A percentile compares a stretch with the other conserved stretches of the same genome.
These are phyloP conservation scores for Eleusine coracana DNA, from an alignment of 176 grass and related monocot species.

Conservation along the genomic window DNA sequence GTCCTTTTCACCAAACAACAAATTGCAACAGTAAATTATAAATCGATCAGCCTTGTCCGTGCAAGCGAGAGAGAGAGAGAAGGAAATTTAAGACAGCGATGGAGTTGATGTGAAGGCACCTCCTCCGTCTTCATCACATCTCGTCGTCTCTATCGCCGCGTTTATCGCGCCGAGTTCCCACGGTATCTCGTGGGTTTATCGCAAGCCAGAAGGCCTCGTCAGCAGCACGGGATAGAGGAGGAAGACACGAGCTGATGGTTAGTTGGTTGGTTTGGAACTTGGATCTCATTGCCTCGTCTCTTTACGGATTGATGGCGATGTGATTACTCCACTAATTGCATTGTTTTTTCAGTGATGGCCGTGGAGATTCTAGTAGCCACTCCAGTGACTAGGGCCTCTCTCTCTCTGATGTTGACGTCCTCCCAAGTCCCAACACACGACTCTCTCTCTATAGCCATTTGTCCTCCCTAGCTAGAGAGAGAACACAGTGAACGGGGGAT, in stretches of 20 bases:
- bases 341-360: background rate
- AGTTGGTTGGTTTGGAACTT: background rate
- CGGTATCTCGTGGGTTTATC: background rate
- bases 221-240: too few species aligned
- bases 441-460: background rate
- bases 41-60: background rate
- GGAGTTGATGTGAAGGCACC: constrained; percentile 27
- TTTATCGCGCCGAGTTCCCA: background rate
- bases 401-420: constrained; percentile 16
- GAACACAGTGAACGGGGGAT: background rate
- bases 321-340: constrained; percentile 19
- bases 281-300: constrained; percentile 2
- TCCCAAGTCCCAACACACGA: constrained; percentile 4
- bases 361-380: background rate
- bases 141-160: background rate
- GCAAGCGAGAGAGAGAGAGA: background rate
- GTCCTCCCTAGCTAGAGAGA: background rate
- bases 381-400: background rate
- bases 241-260: background rate
- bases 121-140: background rate
- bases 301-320: constrained; percentile 35
- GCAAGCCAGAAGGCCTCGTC: background rate
- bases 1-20: constrained; percentile 27
- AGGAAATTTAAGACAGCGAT: constrained; percentile 15
- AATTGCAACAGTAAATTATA: constrained; percentile 13